A percentile compares a stretch with the other conserved stretches of the same genome.
Conservation (phyloP, 257 asterid species). For the Oldenlandia corymbosa region DNA sequence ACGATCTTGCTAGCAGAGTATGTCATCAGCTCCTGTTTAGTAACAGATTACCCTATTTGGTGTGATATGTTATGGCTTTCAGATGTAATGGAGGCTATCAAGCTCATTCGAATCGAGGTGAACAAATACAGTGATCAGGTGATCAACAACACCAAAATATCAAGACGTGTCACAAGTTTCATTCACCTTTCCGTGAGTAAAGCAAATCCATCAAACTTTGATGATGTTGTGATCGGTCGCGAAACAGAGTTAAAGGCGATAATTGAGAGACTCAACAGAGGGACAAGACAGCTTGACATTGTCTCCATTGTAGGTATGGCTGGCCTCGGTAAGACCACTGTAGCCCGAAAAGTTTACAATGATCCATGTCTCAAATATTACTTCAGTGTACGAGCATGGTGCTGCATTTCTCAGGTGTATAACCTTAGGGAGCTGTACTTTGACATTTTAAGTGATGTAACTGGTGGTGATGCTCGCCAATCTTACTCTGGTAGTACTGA, state of each 20-base stretch:
- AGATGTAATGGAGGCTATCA: neutral
- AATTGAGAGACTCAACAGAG: neutral
- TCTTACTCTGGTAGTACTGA: neutral
- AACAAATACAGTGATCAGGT: neutral
- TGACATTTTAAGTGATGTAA: neutral
- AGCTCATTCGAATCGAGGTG: neutral
- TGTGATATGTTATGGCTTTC: too few species aligned
- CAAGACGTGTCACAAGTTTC: accelerated
- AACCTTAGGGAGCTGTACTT: neutral
- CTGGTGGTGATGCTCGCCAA: too few species aligned
- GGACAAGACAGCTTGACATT: too few species aligned
- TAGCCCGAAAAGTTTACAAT: conserved; percentile 15
- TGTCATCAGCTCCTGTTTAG: too few species aligned
- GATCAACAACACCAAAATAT: neutral
- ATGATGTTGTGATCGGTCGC: conserved; percentile 2
- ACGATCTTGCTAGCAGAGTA: too few species aligned
- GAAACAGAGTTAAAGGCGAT: conserved; percentile 2
- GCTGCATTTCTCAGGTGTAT: conserved; percentile 15
- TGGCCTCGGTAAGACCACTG: conserved; percentile 28
- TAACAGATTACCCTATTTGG: too few species aligned
- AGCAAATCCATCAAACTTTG: neutral
- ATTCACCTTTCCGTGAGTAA: too few species aligned
- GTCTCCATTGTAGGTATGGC: neutral
- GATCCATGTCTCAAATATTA: conserved; percentile 4
- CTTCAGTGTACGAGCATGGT: conserved; percentile 26